A percentile compares a stretch with the other conserved stretches of the same genome.
These are phyloP conservation scores for Cystobasidium slooffiae DNA, from an alignment of 1,284 basidiomycete genomes.

Conservation along the genomic window DNA sequence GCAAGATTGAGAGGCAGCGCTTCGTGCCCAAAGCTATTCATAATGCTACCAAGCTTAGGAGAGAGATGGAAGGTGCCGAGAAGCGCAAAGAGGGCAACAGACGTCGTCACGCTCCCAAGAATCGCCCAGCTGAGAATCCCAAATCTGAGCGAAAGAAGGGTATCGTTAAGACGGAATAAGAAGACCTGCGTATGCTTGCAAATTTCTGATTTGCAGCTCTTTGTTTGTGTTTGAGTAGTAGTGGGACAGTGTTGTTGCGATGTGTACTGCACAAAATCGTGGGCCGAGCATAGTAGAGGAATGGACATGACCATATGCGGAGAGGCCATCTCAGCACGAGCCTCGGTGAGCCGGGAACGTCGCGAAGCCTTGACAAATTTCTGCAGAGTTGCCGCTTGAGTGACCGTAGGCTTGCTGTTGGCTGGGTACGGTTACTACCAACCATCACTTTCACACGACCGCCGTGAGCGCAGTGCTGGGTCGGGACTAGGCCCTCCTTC, in stretches of 20 bases:
- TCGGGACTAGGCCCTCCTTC: too few relatives aligned
- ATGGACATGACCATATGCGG: too few relatives aligned
- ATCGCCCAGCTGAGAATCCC: constrained; percentile 83
- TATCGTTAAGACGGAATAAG: constrained; percentile 45
- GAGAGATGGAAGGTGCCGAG: constrained; percentile 87
- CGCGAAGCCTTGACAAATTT: too few relatives aligned
- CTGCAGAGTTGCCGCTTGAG: too few relatives aligned
- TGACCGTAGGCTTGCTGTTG: too few relatives aligned
- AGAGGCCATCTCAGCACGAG: too few relatives aligned
- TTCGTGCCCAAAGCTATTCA: constrained; percentile 90
- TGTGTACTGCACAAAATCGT: too few relatives aligned
- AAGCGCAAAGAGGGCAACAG: constrained; percentile 93
- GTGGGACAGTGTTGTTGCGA: background rate
- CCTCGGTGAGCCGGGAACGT: too few relatives aligned
- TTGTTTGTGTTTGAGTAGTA: background rate
- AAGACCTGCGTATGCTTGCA: background rate
- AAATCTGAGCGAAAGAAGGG: constrained; percentile 82
- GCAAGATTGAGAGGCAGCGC: constrained; percentile 77
- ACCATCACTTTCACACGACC: too few relatives aligned
- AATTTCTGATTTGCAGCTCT: background rate
- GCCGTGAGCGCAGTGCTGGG: too few relatives aligned
- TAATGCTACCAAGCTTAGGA: constrained; percentile 83
- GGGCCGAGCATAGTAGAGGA: too few relatives aligned
- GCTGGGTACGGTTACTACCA: too few relatives aligned
- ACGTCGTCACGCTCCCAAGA: constrained; percentile 66